Percentiles rank a stretch among this genome's conserved stretches.
phyloP scores from a whole-genome alignment of 805 yeast species.

The Isabelozyma rhagii region DNA sequence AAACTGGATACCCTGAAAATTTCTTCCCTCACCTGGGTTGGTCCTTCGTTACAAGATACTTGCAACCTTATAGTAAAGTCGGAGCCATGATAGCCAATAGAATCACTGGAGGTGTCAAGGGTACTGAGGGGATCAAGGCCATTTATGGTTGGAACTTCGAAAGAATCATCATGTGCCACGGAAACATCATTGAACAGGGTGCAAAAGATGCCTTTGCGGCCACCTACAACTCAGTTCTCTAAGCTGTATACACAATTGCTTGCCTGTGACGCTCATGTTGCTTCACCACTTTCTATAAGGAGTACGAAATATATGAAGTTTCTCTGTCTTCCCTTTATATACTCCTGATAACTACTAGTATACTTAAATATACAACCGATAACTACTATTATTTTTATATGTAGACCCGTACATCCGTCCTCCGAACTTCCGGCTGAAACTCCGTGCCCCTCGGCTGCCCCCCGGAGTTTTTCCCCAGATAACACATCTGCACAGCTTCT shows the following conservation, averaged over 20 bases:
- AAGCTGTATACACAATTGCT: too few relatives aligned
- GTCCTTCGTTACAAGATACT: constrained; percentile 35
- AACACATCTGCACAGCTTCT: background rate
- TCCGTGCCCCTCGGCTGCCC: background rate
- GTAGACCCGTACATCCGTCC: background rate
- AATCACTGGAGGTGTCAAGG: constrained; percentile 14
- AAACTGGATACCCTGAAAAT: constrained; percentile 42
- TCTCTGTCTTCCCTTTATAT: too few relatives aligned
- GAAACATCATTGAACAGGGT: constrained; percentile 47
- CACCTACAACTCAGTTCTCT: constrained; percentile 6
- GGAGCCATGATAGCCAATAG: constrained; percentile 29
- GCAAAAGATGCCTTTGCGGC: constrained; percentile 25
- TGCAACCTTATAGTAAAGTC: constrained; percentile 39
- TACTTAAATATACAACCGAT: too few relatives aligned
- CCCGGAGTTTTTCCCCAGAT: background rate
- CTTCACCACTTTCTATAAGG: too few relatives aligned
- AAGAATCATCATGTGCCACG: constrained; percentile 55
- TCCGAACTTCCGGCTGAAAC: background rate
- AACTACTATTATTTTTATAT: too few relatives aligned
- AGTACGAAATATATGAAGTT: too few relatives aligned
- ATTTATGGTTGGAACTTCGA: constrained; percentile 44
- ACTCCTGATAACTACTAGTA: too few relatives aligned
- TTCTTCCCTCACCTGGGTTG: constrained; percentile 44
- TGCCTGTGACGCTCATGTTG: too few relatives aligned
- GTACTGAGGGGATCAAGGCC: constrained; percentile 19